A percentile compares a stretch with the other conserved stretches of the same genome.
Conservation (phyloP, 192 early-diverging fungal species). For the Gryganskiella cystojenkinii region DNA sequence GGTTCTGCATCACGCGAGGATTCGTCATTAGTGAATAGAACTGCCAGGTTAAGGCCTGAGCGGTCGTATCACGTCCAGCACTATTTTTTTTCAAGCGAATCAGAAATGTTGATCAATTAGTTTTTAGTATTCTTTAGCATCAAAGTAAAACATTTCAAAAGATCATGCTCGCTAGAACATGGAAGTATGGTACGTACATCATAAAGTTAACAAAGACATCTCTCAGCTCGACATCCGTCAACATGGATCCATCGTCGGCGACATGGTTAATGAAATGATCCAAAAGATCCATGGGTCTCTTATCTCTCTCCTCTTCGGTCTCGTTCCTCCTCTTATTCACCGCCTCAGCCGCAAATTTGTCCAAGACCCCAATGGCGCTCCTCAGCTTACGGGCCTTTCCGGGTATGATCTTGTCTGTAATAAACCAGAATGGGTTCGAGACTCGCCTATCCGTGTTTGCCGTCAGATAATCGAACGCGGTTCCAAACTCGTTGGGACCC, state of each 20-base stretch:
- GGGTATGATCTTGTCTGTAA: conserved; percentile 38
- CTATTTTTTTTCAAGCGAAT: conserved; percentile 5
- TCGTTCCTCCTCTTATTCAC: conserved; percentile 29
- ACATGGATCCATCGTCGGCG: conserved; percentile 47
- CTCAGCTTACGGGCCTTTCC: conserved; percentile 9
- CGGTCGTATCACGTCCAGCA: conserved; percentile 55
- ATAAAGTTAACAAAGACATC: conserved; percentile 56
- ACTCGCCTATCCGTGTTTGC: conserved; percentile 22
- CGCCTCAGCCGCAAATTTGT: conserved; percentile 39
- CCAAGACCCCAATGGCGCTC: conserved; percentile 16
- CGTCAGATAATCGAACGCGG: conserved; percentile 64
- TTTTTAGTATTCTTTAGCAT: neutral
- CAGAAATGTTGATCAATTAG: neutral
- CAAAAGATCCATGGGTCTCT: conserved; percentile 45
- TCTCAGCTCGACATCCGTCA: conserved; percentile 54
- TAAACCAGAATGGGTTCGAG: conserved; percentile 42
- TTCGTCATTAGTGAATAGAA: conserved; percentile 44
- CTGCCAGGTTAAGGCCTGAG: conserved; percentile 42
- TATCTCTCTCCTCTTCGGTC: conserved; percentile 11
- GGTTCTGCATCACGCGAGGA: conserved; percentile 37
- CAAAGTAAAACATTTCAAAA: neutral
- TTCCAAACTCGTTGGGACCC: conserved; percentile 50
- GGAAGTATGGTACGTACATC: no score
- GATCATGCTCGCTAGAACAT: neutral
- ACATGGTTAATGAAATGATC: conserved; percentile 56